Percentiles rank a stretch among this genome's conserved stretches.
Conservation (phyloP, 148 eudicot species). For the Cornus suecica region DNA sequence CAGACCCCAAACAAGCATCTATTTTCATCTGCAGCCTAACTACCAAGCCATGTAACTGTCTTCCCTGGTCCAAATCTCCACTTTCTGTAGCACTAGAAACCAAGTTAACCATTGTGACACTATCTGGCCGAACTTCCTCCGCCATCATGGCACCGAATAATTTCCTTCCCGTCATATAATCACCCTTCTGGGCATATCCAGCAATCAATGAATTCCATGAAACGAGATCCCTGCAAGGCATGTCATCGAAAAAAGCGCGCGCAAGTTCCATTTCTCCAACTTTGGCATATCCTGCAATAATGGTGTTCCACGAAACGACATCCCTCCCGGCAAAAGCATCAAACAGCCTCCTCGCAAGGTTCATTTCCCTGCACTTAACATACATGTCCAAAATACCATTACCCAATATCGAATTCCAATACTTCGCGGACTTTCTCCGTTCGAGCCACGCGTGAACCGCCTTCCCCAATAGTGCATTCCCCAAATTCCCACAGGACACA, state of each 20-base stretch:
- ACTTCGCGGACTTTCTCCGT: slow-evolving; percentile 7
- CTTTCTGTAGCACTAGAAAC: slow-evolving; percentile 15
- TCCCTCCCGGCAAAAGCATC: slow-evolving; percentile 6
- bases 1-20: slow-evolving; percentile 20
- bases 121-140: slow-evolving; percentile 16
- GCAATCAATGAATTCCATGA: slow-evolving; percentile 24
- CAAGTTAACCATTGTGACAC: slow-evolving; percentile 17
- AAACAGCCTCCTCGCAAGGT: slow-evolving; percentile 12
- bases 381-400: slow-evolving; percentile 29
- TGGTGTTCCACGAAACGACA: slow-evolving; percentile 23
- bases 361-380: slow-evolving; percentile 18
- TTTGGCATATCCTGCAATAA: slow-evolving; percentile 20
- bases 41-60: slow-evolving; percentile 16
- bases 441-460: slow-evolving; percentile 21
- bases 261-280: slow-evolving; percentile 21
- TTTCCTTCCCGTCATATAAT: slow-evolving; percentile 15
- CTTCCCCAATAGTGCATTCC: slow-evolving; percentile 15
- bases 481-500: slow-evolving; percentile 17
- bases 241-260: slow-evolving; percentile 7
- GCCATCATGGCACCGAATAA: slow-evolving; percentile 13
- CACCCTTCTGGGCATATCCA: slow-evolving; percentile 18
- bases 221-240: slow-evolving; percentile 20
- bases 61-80: slow-evolving; percentile 17
- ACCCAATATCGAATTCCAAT: slow-evolving; percentile 21
- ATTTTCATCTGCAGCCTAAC: slow-evolving; percentile 11